phyloP scores from a whole-genome alignment of 2,329 filamentous ascomycete species.

The Chaetomium globosum region DNA sequence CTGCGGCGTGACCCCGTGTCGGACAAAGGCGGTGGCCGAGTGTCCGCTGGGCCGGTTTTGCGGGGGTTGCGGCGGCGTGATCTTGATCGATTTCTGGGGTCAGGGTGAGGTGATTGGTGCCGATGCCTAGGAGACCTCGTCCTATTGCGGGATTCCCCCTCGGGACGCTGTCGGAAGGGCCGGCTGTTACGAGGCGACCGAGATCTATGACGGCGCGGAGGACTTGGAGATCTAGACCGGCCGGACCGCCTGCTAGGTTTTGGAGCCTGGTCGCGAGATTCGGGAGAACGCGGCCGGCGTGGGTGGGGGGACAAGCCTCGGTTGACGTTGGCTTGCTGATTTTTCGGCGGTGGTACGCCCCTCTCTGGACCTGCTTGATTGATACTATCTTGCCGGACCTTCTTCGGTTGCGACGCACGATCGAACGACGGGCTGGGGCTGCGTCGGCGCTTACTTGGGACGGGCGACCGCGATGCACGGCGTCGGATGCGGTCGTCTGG shows the following conservation, averaged over 20 bases:
- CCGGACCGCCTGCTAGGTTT: constrained; percentile 35
- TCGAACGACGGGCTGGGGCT: constrained; percentile 37
- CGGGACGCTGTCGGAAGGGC: constrained; percentile 11
- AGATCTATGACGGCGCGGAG: constrained; percentile 36
- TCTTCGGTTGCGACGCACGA: constrained; percentile 33
- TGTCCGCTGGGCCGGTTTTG: constrained; percentile 31
- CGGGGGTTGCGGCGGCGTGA: constrained; percentile 35
- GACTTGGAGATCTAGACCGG: constrained; percentile 32
- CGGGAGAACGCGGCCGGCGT: constrained; percentile 36
- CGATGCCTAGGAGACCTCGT: constrained; percentile 32
- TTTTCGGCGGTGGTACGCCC: constrained; percentile 26
- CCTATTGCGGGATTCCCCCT: constrained; percentile 25
- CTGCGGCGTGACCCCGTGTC: constrained; percentile 34
- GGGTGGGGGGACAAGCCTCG: constrained; percentile 28
- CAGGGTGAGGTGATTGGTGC: constrained; percentile 32
- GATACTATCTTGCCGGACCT: constrained; percentile 31
- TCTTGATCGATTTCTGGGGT: constrained; percentile 33
- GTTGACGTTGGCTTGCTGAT: constrained; percentile 23
- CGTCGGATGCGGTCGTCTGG: constrained; percentile 27
- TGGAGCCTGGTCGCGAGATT: constrained; percentile 35
- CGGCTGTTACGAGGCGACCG: constrained; percentile 33
- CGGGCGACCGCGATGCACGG: constrained; percentile 36
- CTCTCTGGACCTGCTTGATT: constrained; percentile 31
- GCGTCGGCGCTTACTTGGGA: constrained; percentile 38
- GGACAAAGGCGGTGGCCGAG: constrained; percentile 35